phyloP scores from a whole-genome alignment of 78 protist species.

The Creolimax fragrantissima region DNA sequence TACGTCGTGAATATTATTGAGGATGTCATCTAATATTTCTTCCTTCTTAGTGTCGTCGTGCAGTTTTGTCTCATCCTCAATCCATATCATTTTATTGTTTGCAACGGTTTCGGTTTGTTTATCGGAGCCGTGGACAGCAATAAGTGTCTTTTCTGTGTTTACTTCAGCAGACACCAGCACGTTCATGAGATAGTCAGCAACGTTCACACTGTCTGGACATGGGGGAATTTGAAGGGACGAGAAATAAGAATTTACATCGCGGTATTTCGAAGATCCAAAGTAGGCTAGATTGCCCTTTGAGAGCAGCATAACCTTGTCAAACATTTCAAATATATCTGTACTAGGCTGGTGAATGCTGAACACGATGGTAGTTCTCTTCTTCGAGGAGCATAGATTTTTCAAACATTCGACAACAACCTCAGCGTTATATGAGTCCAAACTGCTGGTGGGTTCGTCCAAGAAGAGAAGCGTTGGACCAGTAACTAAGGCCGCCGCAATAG shows the following conservation, averaged over 20 bases:
- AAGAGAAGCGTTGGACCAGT: constrained; percentile 35
- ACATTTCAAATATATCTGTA: not conserved
- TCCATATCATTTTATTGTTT: too few relatives aligned
- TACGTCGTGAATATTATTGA: too few relatives aligned
- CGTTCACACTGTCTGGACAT: not conserved
- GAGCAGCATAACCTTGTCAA: constrained; percentile 1
- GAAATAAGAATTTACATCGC: not conserved
- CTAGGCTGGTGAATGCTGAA: constrained; percentile 7
- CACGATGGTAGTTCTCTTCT: not conserved
- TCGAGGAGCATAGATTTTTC: constrained; percentile 6
- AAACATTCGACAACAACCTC: not conserved
- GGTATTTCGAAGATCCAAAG: not conserved
- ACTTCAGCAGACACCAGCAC: not conserved
- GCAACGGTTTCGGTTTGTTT: too few relatives aligned
- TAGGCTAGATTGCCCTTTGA: constrained; percentile 4
- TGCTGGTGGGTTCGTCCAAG: constrained; percentile 65
- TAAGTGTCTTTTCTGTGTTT: not conserved
- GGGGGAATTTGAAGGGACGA: not conserved
- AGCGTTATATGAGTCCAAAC: constrained; percentile 45
- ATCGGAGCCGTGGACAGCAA: too few relatives aligned
- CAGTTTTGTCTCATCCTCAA: too few relatives aligned
- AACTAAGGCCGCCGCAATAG: constrained; percentile 44
- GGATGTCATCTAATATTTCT: too few relatives aligned
- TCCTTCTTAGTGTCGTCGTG: too few relatives aligned
- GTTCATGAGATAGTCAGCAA: constrained; percentile 3